Percentiles rank a stretch among this genome's conserved stretches.
phyloP scores from a whole-genome alignment of 2,329 filamentous ascomycete genomes.

The Ascochyta viciae-villosae region DNA sequence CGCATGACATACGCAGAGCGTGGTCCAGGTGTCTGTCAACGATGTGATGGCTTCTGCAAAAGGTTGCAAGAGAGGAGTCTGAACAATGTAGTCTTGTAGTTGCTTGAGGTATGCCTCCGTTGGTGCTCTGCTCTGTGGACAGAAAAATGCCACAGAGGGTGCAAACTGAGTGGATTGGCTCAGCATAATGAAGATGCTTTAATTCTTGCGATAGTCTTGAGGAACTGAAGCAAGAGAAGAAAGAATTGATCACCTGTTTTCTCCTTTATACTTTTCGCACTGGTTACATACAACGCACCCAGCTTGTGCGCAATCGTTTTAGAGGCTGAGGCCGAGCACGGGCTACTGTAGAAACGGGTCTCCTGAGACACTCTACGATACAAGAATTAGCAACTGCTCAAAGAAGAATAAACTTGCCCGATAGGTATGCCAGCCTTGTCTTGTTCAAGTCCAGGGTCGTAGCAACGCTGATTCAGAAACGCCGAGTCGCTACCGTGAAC shows the following conservation, averaged over 20 bases:
- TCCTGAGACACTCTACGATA: neutral
- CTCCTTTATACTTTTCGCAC: neutral
- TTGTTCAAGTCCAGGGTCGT: neutral
- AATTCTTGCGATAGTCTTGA: neutral
- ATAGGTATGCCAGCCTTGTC: neutral
- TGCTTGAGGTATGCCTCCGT: slow-evolving; percentile 23
- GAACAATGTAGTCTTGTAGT: slow-evolving; percentile 22
- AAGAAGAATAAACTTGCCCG: neutral
- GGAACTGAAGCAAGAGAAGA: neutral
- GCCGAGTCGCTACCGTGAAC: slow-evolving; percentile 30
- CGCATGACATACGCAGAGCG: slow-evolving; percentile 6
- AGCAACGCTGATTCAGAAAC: neutral
- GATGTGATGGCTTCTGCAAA: slow-evolving; percentile 12
- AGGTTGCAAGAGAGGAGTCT: slow-evolving; percentile 2
- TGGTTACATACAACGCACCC: neutral
- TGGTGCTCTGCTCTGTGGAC: slow-evolving; percentile 31
- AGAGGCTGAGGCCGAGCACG: neutral
- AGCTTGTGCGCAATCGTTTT: neutral
- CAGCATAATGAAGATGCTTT: neutral
- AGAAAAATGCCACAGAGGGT: slow-evolving; percentile 28
- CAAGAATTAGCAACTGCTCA: neutral
- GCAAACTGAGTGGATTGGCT: neutral
- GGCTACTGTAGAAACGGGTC: neutral
- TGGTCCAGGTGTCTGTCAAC: slow-evolving; percentile 13
- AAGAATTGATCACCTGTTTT: neutral